These are phyloP conservation scores for Colletotrichum musae DNA, from an alignment of 2,329 filamentous ascomycete species.

Conservation along the genomic window DNA sequence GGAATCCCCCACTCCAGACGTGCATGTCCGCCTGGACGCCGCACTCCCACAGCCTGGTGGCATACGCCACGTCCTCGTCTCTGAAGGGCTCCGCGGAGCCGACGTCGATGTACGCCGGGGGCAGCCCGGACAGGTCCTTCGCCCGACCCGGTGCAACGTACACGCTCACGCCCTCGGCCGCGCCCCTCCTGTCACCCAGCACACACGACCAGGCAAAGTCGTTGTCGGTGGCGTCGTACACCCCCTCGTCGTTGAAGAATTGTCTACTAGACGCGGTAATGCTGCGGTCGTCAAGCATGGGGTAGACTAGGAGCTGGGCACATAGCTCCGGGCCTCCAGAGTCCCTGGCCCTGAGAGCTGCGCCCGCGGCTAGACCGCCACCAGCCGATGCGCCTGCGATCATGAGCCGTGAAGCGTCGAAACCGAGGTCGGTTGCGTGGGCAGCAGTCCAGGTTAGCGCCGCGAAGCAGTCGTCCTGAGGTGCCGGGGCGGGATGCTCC, in stretches of 20 bases:
- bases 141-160: conserved; percentile 55
- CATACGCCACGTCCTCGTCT: conserved; percentile 51
- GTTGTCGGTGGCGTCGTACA: conserved; percentile 53
- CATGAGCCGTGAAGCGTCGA: conserved; percentile 57
- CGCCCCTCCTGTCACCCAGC: conserved; percentile 53
- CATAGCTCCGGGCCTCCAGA: conserved; percentile 49
- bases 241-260: conserved; percentile 41
- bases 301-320: conserved; percentile 59
- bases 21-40: conserved; percentile 60
- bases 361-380: conserved; percentile 56
- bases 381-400: conserved; percentile 61
- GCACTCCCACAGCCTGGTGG: conserved; percentile 54
- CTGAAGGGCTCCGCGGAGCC: conserved; percentile 54
- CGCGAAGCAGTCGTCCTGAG: conserved; percentile 47
- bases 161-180: conserved; percentile 49
- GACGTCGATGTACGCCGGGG: conserved; percentile 60
- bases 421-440: conserved; percentile 55
- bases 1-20: conserved; percentile 58
- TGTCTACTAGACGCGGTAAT: conserved; percentile 48
- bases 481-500: conserved; percentile 49
- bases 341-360: conserved; percentile 56
- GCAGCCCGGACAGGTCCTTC: conserved; percentile 54
- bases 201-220: conserved; percentile 58
- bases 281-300: conserved; percentile 63
- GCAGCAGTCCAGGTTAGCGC: conserved; percentile 53